Evolutionary conservation across 371 early-diverging fungal species (phyloP).

Genomic region (Mortierella sp.): DNA sequence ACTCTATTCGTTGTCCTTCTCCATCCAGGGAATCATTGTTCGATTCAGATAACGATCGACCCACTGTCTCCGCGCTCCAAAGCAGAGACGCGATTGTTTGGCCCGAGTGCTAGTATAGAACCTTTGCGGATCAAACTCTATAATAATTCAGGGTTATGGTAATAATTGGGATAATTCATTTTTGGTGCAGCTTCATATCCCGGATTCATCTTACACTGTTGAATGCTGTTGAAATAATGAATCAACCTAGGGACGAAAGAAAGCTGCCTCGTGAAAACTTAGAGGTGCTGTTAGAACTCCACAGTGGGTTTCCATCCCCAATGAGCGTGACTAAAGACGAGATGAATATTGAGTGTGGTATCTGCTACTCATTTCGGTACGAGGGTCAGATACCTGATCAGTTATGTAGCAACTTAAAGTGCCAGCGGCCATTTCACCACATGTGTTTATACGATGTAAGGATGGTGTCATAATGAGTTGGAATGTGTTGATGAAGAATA

Average conservation of each 20-base stretch:
- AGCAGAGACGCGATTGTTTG: slow-evolving; percentile 47
- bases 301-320: slow-evolving; percentile 54
- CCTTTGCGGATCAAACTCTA: slow-evolving; percentile 42
- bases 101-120: slow-evolving; percentile 34
- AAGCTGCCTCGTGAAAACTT: slow-evolving; percentile 47
- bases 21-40: slow-evolving; percentile 45
- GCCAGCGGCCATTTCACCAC: slow-evolving; percentile 66
- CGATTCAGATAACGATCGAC: slow-evolving; percentile 49
- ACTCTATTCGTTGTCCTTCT: neutral
- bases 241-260: slow-evolving; percentile 19
- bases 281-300: slow-evolving; percentile 31
- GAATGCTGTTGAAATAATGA: neutral
- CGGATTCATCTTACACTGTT: neutral
- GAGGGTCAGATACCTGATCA: slow-evolving; percentile 63
- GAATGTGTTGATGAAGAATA: neutral
- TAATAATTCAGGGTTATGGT: slow-evolving; percentile 40
- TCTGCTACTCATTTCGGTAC: slow-evolving; percentile 62
- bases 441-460: slow-evolving; percentile 63
- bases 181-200: neutral
- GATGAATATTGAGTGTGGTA: slow-evolving; percentile 66
- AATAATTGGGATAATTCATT: neutral
- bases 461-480: neutral
- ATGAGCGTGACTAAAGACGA: slow-evolving; percentile 51
- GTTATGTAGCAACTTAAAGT: slow-evolving; percentile 59
- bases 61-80: slow-evolving; percentile 37